phyloP scores from a whole-genome alignment of 2,329 filamentous ascomycete species.

The Exophiala dermatitidis region DNA sequence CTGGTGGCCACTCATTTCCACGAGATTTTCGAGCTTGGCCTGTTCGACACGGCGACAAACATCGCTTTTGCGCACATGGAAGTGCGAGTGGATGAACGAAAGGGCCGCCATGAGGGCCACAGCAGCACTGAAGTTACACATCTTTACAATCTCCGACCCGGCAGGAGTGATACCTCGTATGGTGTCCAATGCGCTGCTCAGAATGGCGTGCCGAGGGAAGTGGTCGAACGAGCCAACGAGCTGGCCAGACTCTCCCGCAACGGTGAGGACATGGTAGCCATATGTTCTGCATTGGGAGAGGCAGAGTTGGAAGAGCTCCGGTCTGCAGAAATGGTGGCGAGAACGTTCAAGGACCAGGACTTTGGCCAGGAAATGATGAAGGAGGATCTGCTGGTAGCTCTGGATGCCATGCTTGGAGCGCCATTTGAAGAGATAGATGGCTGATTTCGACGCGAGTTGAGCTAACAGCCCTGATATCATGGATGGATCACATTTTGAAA shows the following conservation, averaged over 20 bases:
- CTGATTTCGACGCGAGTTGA: neutral
- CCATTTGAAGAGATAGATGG: neutral
- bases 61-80: slow-evolving; percentile 56
- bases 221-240: slow-evolving; percentile 69
- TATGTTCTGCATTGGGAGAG: slow-evolving; percentile 60
- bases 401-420: slow-evolving; percentile 12
- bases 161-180: slow-evolving; percentile 72
- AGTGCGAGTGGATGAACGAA: slow-evolving; percentile 36
- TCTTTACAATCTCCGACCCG: slow-evolving; percentile 61
- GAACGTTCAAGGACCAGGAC: slow-evolving; percentile 19
- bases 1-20: slow-evolving; percentile 59
- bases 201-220: slow-evolving; percentile 67
- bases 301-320: slow-evolving; percentile 61
- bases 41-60: slow-evolving; percentile 43
- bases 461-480: neutral
- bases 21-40: slow-evolving; percentile 47
- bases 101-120: slow-evolving; percentile 23
- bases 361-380: slow-evolving; percentile 15
- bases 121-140: slow-evolving; percentile 51
- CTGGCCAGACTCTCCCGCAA: slow-evolving; percentile 60
- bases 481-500: neutral
- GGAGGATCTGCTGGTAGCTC: slow-evolving; percentile 7
- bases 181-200: slow-evolving; percentile 77
- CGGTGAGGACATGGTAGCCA: slow-evolving; percentile 68
- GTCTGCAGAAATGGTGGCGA: slow-evolving; percentile 44